Evolutionary conservation across 805 yeast genomes (phyloP).

Genomic region (Cyberlindnera lachancei): DNA sequence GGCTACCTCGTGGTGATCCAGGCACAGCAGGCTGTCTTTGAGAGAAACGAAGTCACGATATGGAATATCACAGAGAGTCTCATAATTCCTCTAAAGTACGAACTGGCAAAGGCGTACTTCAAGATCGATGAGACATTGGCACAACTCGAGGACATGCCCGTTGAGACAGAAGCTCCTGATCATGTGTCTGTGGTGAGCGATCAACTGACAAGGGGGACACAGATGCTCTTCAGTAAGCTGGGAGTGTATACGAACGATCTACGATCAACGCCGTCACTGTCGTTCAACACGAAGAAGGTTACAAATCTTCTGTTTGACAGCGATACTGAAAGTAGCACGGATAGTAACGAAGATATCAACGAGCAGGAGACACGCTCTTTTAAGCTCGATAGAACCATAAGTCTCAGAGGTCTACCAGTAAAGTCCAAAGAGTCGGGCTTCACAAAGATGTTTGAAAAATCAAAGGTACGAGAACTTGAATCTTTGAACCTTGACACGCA

Average conservation of each 20-base stretch:
- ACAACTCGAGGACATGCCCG: no score
- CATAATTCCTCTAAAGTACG: slow-evolving; percentile 19
- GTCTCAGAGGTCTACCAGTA: slow-evolving; percentile 7
- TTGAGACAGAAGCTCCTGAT: not conserved
- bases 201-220: slow-evolving; percentile 11
- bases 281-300: slow-evolving; percentile 11
- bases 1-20: slow-evolving; percentile 17
- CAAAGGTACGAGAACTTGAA: slow-evolving; percentile 3
- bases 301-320: slow-evolving; percentile 7
- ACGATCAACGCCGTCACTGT: slow-evolving; percentile 19
- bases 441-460: slow-evolving; percentile 8
- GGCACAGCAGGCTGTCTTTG: slow-evolving; percentile 11
- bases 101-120: slow-evolving; percentile 14
- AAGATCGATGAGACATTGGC: slow-evolving; percentile 1
- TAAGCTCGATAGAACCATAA: slow-evolving; percentile 19
- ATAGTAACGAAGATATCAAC: slow-evolving; percentile 1
- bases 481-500: slow-evolving; percentile 3
- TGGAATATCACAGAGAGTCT: slow-evolving; percentile 14
- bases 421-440: slow-evolving; percentile 4
- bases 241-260: slow-evolving; percentile 22
- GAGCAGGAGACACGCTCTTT: slow-evolving; percentile 11
- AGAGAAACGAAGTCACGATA: slow-evolving; percentile 9
- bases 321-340: not conserved
- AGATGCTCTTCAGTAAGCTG: slow-evolving; percentile 19
- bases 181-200: not conserved